Conservation (phyloP, 805 yeast genomes). For the Schwanniomyces sp. region DNA sequence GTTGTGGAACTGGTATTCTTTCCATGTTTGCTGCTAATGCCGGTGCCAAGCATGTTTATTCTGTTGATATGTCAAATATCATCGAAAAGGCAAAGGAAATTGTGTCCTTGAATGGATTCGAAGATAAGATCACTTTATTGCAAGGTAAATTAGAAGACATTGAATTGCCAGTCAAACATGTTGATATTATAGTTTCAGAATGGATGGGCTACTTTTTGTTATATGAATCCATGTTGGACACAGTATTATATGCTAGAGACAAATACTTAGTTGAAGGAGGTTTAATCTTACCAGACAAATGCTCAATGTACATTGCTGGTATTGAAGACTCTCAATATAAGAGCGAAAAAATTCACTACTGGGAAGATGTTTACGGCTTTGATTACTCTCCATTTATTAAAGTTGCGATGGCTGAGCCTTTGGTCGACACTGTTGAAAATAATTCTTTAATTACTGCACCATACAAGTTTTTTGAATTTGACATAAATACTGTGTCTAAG, state of each 20-base stretch:
- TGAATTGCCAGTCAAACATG: constrained; percentile 77
- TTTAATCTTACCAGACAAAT: constrained; percentile 90
- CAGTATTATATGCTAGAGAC: constrained; percentile 93
- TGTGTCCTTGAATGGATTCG: constrained; percentile 77
- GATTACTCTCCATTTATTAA: constrained; percentile 90
- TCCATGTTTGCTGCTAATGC: constrained; percentile 98
- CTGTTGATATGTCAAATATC: constrained; percentile 95
- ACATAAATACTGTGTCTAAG: constrained; percentile 83
- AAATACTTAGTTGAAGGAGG: constrained; percentile 81
- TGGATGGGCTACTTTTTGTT: constrained; percentile 99
- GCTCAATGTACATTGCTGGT: constrained; percentile 85
- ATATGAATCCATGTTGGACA: constrained; percentile 97
- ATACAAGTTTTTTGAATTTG: constrained; percentile 72
- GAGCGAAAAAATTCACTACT: constrained; percentile 84
- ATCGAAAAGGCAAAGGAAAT: constrained; percentile 95
- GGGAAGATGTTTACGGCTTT: constrained; percentile 98
- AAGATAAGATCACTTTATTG: constrained; percentile 81
- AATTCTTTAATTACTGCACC: constrained; percentile 70
- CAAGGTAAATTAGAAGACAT: constrained; percentile 96
- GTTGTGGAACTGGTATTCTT: constrained; percentile 97
- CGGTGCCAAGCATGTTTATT: constrained; percentile 98
- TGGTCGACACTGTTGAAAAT: constrained; percentile 92
- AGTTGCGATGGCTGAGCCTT: constrained; percentile 87
- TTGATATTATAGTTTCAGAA: constrained; percentile 93
- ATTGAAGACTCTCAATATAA: constrained; percentile 92